Conservation (phyloP, 495 filamentous ascomycete species). For the Podospora fimiseda region DNA sequence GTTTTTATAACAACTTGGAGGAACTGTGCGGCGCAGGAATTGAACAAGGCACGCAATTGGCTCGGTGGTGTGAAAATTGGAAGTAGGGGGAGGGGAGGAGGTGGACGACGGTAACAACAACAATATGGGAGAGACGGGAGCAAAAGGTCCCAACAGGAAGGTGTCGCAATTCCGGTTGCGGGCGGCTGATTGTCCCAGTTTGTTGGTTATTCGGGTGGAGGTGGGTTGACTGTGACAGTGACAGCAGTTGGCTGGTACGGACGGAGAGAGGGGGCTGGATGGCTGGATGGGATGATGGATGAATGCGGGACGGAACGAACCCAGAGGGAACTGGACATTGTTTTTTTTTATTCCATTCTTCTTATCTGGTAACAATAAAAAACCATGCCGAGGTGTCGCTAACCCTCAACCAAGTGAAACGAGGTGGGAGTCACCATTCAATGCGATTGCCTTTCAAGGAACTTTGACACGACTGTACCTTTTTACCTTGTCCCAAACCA, state of each 20-base stretch:
- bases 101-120: neutral
- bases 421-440: neutral
- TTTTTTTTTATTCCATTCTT: neutral
- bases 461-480: too few relatives aligned
- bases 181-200: neutral
- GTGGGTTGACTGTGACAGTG: neutral
- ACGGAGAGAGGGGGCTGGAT: neutral
- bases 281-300: neutral
- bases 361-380: neutral
- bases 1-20: neutral
- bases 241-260: too few relatives aligned
- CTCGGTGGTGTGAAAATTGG: too few relatives aligned
- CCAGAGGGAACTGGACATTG: neutral
- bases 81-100: too few relatives aligned
- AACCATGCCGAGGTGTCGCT: neutral
- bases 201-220: neutral
- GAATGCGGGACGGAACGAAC: neutral
- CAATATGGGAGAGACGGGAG: neutral
- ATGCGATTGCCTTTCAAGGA: too few relatives aligned
- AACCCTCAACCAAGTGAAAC: neutral
- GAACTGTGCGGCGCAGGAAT: neutral
- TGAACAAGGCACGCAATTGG: too few relatives aligned
- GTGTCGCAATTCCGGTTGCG: neutral
- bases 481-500: too few relatives aligned
- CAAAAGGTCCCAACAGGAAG: neutral